phyloP scores from a whole-genome alignment of 2,329 filamentous ascomycete genomes.

The Cytospora chrysosperma region DNA sequence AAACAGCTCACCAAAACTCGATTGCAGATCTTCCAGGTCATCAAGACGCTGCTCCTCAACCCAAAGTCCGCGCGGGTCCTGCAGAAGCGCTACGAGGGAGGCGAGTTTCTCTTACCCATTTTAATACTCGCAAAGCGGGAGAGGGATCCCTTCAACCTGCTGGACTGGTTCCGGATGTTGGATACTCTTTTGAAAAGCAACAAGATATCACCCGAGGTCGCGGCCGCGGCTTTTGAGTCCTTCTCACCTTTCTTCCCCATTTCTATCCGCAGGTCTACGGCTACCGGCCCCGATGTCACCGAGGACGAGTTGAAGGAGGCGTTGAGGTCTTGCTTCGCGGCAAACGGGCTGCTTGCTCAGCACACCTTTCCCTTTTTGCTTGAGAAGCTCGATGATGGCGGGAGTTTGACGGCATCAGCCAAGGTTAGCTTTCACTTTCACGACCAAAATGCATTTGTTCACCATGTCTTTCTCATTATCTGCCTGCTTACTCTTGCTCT shows the following conservation, averaged over 20 bases:
- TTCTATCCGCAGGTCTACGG: conserved; percentile 52
- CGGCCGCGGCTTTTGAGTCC: conserved; percentile 51
- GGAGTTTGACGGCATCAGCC: conserved; percentile 57
- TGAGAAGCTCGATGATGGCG: conserved; percentile 58
- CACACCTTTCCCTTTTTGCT: conserved; percentile 54
- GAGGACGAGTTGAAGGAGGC: conserved; percentile 56
- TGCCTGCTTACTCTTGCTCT: no score
- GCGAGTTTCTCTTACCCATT: conserved; percentile 37
- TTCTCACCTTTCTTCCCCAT: conserved; percentile 64
- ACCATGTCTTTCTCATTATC: no score
- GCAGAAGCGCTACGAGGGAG: conserved; percentile 12
- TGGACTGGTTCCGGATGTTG: conserved; percentile 56
- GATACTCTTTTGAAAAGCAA: conserved; percentile 46
- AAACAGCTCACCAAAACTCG: conserved; percentile 23
- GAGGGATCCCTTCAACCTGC: conserved; percentile 56
- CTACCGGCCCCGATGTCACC: conserved; percentile 47
- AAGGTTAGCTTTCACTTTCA: conserved; percentile 41
- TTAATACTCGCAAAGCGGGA: conserved; percentile 43
- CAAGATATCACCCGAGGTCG: conserved; percentile 44
- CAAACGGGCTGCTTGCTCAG: conserved; percentile 45
- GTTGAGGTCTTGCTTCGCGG: conserved; percentile 54
- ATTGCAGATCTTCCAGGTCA: conserved; percentile 14
- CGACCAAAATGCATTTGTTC: no score
- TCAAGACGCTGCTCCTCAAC: conserved; percentile 1
- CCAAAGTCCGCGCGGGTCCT: conserved; percentile 27